Evolutionary conservation across 2,329 filamentous ascomycete species (phyloP), one percentile per base, ranked within the genome.

Genomic region (Ascochyta koolunga): DNA sequence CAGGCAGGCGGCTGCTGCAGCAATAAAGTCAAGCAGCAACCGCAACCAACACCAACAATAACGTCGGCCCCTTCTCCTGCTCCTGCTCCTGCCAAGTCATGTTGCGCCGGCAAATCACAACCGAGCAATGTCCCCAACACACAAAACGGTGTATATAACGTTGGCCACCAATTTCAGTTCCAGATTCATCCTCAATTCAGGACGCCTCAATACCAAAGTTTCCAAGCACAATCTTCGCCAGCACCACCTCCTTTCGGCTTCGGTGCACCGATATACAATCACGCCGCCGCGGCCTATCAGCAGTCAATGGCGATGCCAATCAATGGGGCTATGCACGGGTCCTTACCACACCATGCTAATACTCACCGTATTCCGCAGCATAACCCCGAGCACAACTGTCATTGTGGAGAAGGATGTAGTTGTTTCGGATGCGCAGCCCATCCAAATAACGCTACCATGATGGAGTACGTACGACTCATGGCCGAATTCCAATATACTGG

Each of bases 361-460:
- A 44, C 48, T 11, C 54, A 57, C 19, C 64, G 76, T 39, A 69
- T 53, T 76, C 51, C 43, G 15, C 63, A 60, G 41, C 66, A 78
- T 41, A 76, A 72, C 48, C 63, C 61, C 2, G 74, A 72, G 33
- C 79, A 83, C 58, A 76, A 78, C 21, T 90, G 88, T 63, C 78
- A 79, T 41, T 90, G 88, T 65, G 88, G 88, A 18, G 83, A 87
- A 48, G 77, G 77, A 24, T 90, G 88, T 60, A 81, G 86, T 60
- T 90, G 88, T 66, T 77, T 89, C 31, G 87, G 86, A 10, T 90
- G 88, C 67, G 80, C 85, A 5, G 84, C 83, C 2, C 87, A 89
- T 68, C 86, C 87, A 11, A 88, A 86, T 65, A 89, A 89, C 61
- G 79, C 84, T 7, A 83, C 86, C 19, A 89, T 83, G 44, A 81